These are phyloP conservation scores for Incumbomyces lentus DNA, from an alignment of 2,329 filamentous ascomycete species.

Conservation along the genomic window DNA sequence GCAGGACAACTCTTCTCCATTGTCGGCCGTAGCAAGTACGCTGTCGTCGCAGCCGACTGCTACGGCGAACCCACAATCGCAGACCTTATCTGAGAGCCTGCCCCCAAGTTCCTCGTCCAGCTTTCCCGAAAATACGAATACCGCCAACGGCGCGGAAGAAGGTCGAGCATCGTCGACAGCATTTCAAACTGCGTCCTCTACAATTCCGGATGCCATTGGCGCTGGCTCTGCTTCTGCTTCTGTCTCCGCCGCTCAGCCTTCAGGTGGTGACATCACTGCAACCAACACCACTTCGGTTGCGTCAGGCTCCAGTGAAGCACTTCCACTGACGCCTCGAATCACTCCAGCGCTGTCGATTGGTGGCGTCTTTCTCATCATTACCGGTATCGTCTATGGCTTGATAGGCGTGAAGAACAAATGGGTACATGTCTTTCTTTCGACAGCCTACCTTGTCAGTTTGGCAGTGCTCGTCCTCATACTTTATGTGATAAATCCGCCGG, in stretches of 20 bases:
- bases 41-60: background rate
- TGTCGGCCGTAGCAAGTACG: background rate
- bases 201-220: conserved; percentile 3
- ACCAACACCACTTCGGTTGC: conserved; percentile 5
- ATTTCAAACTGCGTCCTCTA: background rate
- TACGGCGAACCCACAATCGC: background rate
- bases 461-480: conserved; percentile 71
- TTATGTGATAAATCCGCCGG: conserved; percentile 75
- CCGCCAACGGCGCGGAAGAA: background rate
- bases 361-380: conserved; percentile 63
- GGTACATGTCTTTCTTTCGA: conserved; percentile 71
- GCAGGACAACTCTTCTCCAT: background rate
- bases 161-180: background rate
- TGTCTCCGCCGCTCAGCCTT: conserved; percentile 11
- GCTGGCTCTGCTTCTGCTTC: conserved; percentile 13
- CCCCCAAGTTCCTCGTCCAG: background rate
- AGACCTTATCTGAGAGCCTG: background rate
- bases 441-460: conserved; percentile 61
- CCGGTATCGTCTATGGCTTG: conserved; percentile 60
- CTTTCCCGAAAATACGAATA: background rate
- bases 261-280: conserved; percentile 6
- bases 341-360: conserved; percentile 74
- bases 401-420: conserved; percentile 74
- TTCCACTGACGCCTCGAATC: conserved; percentile 64
- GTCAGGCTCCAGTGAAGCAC: conserved; percentile 16